These are phyloP conservation scores for Boletus rufocinnamomeus DNA, from an alignment of 768 basidiomycete species.

Conservation along the genomic window DNA sequence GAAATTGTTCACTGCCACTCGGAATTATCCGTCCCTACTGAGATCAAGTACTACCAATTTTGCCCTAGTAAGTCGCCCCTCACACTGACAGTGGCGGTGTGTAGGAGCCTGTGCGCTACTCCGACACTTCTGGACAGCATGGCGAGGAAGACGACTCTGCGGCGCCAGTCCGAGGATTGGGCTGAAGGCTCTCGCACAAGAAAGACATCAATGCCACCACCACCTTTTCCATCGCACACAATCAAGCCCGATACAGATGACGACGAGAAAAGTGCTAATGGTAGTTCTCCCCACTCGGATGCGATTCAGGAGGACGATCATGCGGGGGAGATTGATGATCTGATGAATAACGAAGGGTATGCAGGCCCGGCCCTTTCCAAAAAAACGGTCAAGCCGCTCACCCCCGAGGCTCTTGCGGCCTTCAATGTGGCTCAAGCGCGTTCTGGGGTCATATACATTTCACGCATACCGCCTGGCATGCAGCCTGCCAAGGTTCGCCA, in stretches of 20 bases:
- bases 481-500: conserved; percentile 94
- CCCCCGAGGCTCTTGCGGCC: conserved; percentile 69
- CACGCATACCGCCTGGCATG: conserved; percentile 97
- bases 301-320: conserved; percentile 31
- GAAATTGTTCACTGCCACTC: too few relatives aligned
- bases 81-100: too few relatives aligned
- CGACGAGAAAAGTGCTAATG: neutral
- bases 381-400: conserved; percentile 71
- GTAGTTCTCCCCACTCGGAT: neutral
- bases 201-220: neutral
- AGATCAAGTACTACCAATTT: too few relatives aligned
- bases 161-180: neutral
- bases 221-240: neutral
- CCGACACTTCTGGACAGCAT: conserved; percentile 1
- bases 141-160: conserved; percentile 5
- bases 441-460: conserved; percentile 92
- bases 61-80: too few relatives aligned
- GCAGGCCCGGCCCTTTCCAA: conserved; percentile 42
- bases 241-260: neutral
- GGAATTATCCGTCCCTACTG: too few relatives aligned
- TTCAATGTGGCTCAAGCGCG: conserved; percentile 73
- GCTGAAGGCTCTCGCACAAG: neutral
- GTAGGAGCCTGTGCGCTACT: too few relatives aligned
- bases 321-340: conserved; percentile 24
- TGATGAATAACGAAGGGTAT: conserved; percentile 61